These are phyloP conservation scores for Pseudohalonectria lignicola DNA, from an alignment of 2,329 filamentous ascomycete genomes.

Conservation along the genomic window DNA sequence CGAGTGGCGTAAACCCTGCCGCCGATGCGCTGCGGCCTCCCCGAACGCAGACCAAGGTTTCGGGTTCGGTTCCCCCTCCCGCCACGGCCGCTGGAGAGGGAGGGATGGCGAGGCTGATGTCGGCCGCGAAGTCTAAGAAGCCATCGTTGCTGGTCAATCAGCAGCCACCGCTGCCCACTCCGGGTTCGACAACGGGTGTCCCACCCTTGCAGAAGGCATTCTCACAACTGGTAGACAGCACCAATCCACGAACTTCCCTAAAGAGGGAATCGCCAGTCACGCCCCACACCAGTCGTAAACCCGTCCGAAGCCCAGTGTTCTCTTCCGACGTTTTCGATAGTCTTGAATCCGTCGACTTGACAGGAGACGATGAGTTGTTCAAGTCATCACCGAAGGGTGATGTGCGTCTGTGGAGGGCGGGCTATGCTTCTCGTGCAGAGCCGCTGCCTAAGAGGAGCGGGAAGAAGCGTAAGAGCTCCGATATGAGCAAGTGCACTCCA, in stretches of 20 bases:
- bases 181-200: conserved; percentile 21
- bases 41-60: conserved; percentile 10
- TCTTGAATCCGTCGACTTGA: conserved; percentile 22
- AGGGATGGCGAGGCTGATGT: conserved; percentile 33
- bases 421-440: conserved; percentile 25
- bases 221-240: conserved; percentile 3
- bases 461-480: conserved; percentile 42
- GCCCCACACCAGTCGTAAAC: conserved; percentile 14
- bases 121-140: conserved; percentile 30
- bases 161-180: conserved; percentile 18
- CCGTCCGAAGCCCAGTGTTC: conserved; percentile 12
- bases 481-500: conserved; percentile 23
- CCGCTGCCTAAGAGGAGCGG: conserved; percentile 22
- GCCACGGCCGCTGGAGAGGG: conserved; percentile 12
- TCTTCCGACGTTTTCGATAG: conserved; percentile 7
- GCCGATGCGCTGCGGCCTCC: conserved; percentile 6
- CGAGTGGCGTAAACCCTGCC: conserved; percentile 6
- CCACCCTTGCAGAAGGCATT: conserved; percentile 22
- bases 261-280: conserved; percentile 2
- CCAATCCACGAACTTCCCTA: not conserved
- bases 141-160: conserved; percentile 28
- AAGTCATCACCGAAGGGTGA: conserved; percentile 16
- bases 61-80: not conserved
- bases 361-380: conserved; percentile 14
- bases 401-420: conserved; percentile 30